phyloP scores from a whole-genome alignment of 345 rosid genomes.

The Brassica cretica region DNA sequence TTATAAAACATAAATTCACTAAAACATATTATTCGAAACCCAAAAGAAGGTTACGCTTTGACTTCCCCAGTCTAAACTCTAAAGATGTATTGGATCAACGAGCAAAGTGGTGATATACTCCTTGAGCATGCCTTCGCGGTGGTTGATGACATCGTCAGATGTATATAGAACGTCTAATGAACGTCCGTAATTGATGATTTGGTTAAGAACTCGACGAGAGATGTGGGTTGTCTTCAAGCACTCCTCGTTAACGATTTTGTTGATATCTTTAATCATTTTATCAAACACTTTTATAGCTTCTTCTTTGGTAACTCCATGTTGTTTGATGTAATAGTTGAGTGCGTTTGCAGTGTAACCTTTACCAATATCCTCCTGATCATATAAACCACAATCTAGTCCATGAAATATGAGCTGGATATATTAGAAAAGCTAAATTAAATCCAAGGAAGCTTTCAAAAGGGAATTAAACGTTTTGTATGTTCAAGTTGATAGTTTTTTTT shows the following conservation, averaged over 20 bases:
- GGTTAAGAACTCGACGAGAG: neutral
- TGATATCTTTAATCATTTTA: slow-evolving; percentile 4
- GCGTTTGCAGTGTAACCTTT: slow-evolving; percentile 24
- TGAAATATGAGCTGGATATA: neutral
- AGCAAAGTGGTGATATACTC: slow-evolving; percentile 9
- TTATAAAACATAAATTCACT: no score
- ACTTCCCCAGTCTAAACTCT: neutral
- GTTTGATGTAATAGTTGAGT: slow-evolving; percentile 21
- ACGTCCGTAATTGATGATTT: neutral
- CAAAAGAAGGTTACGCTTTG: no score
- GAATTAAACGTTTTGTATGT: neutral
- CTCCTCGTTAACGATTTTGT: slow-evolving; percentile 24
- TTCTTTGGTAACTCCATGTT: slow-evolving; percentile 17
- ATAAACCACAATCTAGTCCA: neutral
- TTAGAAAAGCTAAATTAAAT: no score
- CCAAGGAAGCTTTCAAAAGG: neutral
- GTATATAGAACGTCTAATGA: neutral
- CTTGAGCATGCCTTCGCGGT: slow-evolving; percentile 3
- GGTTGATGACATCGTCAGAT: slow-evolving; percentile 1
- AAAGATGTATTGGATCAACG: slow-evolving; percentile 2
- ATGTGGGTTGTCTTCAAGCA: neutral
- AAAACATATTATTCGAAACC: no score
- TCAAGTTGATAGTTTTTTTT: neutral
- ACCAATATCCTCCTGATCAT: slow-evolving; percentile 38
- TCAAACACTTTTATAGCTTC: neutral